Conservation (phyloP, 306 rosid species). For the Boehmeria nivea region DNA sequence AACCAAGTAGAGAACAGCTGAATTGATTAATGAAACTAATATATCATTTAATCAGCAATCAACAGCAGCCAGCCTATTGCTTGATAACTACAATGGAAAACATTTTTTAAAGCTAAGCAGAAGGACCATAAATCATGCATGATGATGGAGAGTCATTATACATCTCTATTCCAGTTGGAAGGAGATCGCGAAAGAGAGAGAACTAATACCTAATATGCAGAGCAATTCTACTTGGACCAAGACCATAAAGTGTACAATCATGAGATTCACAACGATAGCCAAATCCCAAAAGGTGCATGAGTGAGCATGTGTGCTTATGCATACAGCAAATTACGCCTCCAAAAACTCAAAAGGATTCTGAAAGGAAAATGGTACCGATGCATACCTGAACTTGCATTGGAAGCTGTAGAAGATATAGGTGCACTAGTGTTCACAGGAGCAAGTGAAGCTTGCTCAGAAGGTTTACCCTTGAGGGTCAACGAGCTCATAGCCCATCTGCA, state of each 20-base stretch:
- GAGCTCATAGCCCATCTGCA: conserved; percentile 99
- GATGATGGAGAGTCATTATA: too few species aligned
- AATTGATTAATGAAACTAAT: too few species aligned
- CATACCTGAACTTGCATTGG: conserved; percentile 68
- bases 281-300: too few species aligned
- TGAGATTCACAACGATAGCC: too few species aligned
- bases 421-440: conserved; percentile 50
- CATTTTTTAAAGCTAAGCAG: too few species aligned
- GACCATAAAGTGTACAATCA: too few species aligned
- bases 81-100: too few species aligned
- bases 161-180: too few species aligned
- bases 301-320: background rate
- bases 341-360: background rate
- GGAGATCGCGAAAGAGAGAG: background rate
- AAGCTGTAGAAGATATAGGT: conserved; percentile 43
- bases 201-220: background rate
- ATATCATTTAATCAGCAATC: too few species aligned
- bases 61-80: too few species aligned
- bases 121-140: too few species aligned
- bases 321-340: background rate
- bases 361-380: conserved; percentile 2
- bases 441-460: conserved; percentile 79
- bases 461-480: conserved; percentile 86
- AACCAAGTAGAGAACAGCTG: too few species aligned
- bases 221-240: conserved; percentile 1